These are phyloP conservation scores for Nyssa sinensis DNA, from an alignment of 148 eudicot genomes.

Conservation along the genomic window DNA sequence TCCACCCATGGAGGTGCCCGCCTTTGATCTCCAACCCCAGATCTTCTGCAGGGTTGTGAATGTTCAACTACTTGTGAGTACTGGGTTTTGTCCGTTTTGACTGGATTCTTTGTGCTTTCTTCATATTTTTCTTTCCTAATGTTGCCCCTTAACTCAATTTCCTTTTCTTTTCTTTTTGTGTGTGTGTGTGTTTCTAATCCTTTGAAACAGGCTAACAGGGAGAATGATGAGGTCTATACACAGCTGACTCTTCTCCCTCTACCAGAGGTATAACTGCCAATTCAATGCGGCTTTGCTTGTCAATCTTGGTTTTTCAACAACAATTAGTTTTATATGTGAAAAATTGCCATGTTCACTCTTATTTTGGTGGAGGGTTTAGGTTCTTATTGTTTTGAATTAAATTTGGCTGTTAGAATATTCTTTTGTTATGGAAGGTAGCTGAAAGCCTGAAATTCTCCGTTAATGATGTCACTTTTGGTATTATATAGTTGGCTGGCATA, in stretches of 20 bases:
- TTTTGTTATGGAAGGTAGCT: not conserved
- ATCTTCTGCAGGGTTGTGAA: constrained; percentile 77
- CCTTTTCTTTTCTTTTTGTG: not conserved
- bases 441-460: not conserved
- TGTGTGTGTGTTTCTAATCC: not conserved
- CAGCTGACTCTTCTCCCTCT: constrained; percentile 73
- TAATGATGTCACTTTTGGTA: constrained; percentile 2
- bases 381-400: not conserved
- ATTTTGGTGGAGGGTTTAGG: no score
- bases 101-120: constrained; percentile 2
- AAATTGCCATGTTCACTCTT: no score
- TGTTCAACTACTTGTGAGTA: constrained; percentile 76
- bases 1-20: constrained; percentile 44
- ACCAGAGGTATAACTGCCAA: no score
- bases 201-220: constrained; percentile 73
- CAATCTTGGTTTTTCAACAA: no score
- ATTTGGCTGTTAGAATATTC: not conserved
- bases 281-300: no score
- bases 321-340: no score
- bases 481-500: constrained; percentile 38
- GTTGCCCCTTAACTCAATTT: not conserved
- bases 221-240: constrained; percentile 89
- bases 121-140: not conserved
- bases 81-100: not conserved
- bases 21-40: constrained; percentile 70